Conservation (phyloP, 768 basidiomycete genomes). For the Boletus reticulatus region DNA sequence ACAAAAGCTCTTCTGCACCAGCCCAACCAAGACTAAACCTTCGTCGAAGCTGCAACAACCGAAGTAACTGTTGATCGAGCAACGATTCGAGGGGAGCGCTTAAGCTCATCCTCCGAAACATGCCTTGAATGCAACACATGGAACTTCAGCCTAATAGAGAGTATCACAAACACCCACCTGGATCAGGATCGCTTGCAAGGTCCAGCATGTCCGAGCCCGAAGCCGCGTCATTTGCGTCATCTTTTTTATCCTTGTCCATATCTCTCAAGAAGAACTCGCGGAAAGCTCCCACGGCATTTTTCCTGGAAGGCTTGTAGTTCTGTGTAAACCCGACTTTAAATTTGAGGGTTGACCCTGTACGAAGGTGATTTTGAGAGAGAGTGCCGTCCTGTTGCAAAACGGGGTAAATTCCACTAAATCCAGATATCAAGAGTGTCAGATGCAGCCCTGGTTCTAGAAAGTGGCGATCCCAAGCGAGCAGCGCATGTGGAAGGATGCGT, state of each 20-base stretch:
- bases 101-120: conserved; percentile 62
- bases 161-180: background rate
- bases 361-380: conserved; percentile 35
- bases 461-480: conserved; percentile 73
- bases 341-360: conserved; percentile 35
- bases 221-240: background rate
- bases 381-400: conserved; percentile 43
- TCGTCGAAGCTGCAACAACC: conserved; percentile 49
- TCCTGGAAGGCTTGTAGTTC: conserved; percentile 57
- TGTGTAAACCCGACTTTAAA: conserved; percentile 64
- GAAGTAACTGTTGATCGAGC: conserved; percentile 54
- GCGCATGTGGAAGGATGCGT: conserved; percentile 58
- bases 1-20: conserved; percentile 55
- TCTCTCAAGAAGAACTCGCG: conserved; percentile 45
- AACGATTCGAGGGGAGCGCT: conserved; percentile 61
- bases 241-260: conserved; percentile 30
- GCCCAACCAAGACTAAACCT: conserved; percentile 64
- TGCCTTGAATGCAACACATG: conserved; percentile 31
- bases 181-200: background rate
- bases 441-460: conserved; percentile 56
- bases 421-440: conserved; percentile 64
- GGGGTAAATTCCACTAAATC: conserved; percentile 54
- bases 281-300: conserved; percentile 46
- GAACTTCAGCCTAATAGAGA: conserved; percentile 22
- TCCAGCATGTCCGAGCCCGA: background rate